phyloP scores from a whole-genome alignment of 768 basidiomycete genomes.

The Suillus clintonianus region DNA sequence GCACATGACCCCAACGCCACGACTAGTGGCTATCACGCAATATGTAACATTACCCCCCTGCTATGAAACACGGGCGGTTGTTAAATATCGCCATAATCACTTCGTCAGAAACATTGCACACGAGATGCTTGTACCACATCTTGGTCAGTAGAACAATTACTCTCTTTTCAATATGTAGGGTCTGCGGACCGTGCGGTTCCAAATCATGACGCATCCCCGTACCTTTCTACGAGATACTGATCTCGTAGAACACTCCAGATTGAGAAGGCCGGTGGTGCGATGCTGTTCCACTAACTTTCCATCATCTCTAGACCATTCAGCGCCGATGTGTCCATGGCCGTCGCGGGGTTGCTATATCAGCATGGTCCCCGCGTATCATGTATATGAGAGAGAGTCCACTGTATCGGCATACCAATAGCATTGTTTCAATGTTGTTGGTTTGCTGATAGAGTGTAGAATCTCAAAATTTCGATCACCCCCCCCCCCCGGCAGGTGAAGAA shows the following conservation, averaged over 20 bases:
- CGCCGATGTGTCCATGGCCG: not conserved
- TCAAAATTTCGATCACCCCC: too few relatives aligned
- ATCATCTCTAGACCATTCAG: not conserved
- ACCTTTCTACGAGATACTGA: not conserved
- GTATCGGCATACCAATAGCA: too few relatives aligned
- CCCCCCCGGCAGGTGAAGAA: too few relatives aligned
- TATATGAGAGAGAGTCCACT: too few relatives aligned
- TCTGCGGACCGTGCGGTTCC: not conserved
- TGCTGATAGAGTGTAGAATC: too few relatives aligned
- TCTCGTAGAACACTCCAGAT: not conserved
- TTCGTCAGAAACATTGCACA: not conserved
- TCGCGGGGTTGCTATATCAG: not conserved
- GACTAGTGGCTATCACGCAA: not conserved
- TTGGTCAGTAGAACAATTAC: not conserved
- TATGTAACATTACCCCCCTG: not conserved
- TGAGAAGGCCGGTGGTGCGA: not conserved
- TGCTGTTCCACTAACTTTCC: not conserved
- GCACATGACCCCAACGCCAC: too few relatives aligned
- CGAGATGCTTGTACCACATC: not conserved
- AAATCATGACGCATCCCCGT: not conserved
- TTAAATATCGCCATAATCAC: not conserved
- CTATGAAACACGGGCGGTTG: not conserved
- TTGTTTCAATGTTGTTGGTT: too few relatives aligned
- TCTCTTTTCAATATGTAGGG: not conserved
- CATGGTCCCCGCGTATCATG: not conserved